A percentile compares a stretch with the other conserved stretches of the same genome.
These are phyloP conservation scores for Stemphylium lycopersici DNA, from an alignment of 2,329 filamentous ascomycete species.

Conservation along the genomic window DNA sequence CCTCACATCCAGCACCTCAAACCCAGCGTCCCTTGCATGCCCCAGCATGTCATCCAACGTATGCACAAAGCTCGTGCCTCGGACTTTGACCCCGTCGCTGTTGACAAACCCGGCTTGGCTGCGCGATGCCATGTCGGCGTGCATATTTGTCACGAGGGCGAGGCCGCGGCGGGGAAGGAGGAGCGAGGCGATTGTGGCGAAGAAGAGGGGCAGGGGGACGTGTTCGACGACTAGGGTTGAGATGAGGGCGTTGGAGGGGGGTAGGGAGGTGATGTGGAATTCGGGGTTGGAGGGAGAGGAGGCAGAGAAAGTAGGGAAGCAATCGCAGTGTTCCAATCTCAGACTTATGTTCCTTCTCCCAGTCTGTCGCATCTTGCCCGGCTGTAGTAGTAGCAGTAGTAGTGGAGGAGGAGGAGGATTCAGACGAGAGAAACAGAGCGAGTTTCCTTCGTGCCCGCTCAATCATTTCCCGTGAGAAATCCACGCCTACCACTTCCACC, in stretches of 20 bases:
- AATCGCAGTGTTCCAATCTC: conserved; percentile 35
- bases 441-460: conserved; percentile 56
- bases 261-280: background rate
- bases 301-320: conserved; percentile 35
- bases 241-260: conserved; percentile 56
- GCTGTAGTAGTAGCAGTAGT: background rate
- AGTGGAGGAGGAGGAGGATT: too few species aligned
- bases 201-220: conserved; percentile 59
- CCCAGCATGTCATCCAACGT: conserved; percentile 58
- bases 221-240: conserved; percentile 71
- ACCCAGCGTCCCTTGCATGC: conserved; percentile 50
- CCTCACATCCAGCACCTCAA: conserved; percentile 34
- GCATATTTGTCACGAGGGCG: conserved; percentile 71
- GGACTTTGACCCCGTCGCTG: conserved; percentile 59
- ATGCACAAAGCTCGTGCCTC: conserved; percentile 65
- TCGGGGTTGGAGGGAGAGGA: conserved; percentile 1
- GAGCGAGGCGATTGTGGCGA: conserved; percentile 53
- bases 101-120: conserved; percentile 69
- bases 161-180: conserved; percentile 52
- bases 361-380: background rate
- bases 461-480: conserved; percentile 65
- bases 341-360: conserved; percentile 1
- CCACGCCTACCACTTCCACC: conserved; percentile 59
- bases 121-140: conserved; percentile 65
- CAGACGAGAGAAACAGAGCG: background rate